Conservation (phyloP, 805 yeast genomes). For the Saccharomycopsis fermentans region DNA sequence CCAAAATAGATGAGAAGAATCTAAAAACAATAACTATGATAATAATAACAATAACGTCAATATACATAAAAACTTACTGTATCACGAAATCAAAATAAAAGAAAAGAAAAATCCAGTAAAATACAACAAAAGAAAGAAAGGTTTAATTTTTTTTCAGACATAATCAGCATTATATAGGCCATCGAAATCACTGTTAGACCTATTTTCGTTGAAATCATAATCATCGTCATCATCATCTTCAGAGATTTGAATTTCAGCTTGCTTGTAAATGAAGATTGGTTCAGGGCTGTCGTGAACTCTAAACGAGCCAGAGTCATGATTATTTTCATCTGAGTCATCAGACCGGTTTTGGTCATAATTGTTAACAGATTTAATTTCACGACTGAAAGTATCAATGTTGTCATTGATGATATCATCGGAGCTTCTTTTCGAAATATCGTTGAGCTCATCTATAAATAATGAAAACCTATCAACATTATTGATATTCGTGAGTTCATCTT, state of each 20-base stretch:
- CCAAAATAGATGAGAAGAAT: no score
- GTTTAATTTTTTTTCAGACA: background rate
- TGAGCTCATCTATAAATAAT: conserved; percentile 6
- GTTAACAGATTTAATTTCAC: background rate
- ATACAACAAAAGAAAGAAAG: background rate
- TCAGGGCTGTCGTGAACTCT: background rate
- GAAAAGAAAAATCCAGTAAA: background rate
- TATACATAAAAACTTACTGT: background rate
- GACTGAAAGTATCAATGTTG: background rate
- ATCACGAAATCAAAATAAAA: background rate
- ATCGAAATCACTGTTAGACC: background rate
- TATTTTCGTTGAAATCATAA: background rate
- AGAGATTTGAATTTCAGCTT: background rate
- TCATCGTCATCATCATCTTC: background rate
- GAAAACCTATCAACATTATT: conserved; percentile 17
- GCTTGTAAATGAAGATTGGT: background rate
- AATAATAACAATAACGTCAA: background rate
- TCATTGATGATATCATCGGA: background rate
- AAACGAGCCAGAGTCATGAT: background rate
- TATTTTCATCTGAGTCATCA: background rate
- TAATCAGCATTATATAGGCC: background rate
- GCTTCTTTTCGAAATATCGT: background rate
- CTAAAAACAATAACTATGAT: background rate
- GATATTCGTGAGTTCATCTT: conserved; percentile 41
- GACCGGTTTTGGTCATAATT: background rate